These are phyloP conservation scores for Zasmidium angulare DNA, from an alignment of 2,329 filamentous ascomycete species.

Conservation along the genomic window DNA sequence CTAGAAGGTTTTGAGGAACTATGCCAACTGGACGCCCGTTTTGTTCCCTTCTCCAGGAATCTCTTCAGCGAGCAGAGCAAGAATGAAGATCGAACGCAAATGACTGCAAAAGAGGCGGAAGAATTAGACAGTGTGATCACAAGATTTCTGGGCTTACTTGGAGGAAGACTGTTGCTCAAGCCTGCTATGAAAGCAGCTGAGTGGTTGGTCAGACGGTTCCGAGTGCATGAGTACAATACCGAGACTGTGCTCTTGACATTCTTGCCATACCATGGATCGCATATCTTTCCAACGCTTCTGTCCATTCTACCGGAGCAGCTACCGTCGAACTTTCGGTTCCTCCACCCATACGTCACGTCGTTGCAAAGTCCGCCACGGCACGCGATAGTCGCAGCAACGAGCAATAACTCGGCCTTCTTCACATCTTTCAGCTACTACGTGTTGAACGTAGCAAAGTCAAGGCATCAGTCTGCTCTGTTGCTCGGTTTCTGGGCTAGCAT, in stretches of 20 bases:
- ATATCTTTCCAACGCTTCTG: slow-evolving; percentile 79
- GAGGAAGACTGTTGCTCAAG: slow-evolving; percentile 74
- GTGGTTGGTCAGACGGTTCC: slow-evolving; percentile 91
- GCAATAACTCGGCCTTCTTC: slow-evolving; percentile 75
- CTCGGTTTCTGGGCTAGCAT: slow-evolving; percentile 90
- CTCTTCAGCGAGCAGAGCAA: slow-evolving; percentile 95
- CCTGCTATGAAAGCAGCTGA: slow-evolving; percentile 89
- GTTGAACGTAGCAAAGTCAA: slow-evolving; percentile 67
- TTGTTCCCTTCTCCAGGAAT: slow-evolving; percentile 69
- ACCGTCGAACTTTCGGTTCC: slow-evolving; percentile 74
- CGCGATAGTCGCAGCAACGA: slow-evolving; percentile 79
- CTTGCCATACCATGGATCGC: slow-evolving; percentile 85
- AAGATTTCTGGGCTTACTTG: slow-evolving; percentile 77
- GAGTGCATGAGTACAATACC: slow-evolving; percentile 90
- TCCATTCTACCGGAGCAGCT: slow-evolving; percentile 80
- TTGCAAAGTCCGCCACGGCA: slow-evolving; percentile 74
- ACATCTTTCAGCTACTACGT: slow-evolving; percentile 75
- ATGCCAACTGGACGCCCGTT: slow-evolving; percentile 80
- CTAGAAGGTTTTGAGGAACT: slow-evolving; percentile 87
- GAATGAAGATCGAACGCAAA: slow-evolving; percentile 79
- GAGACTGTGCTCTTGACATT: slow-evolving; percentile 77
- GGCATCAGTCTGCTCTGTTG: slow-evolving; percentile 73
- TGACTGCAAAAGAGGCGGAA: slow-evolving; percentile 78
- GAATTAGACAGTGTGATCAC: slow-evolving; percentile 77
- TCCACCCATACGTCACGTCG: slow-evolving; percentile 81